Evolutionary conservation across 208 protist species (phyloP).

Genomic region (Crithidia acanthocephali): DNA sequence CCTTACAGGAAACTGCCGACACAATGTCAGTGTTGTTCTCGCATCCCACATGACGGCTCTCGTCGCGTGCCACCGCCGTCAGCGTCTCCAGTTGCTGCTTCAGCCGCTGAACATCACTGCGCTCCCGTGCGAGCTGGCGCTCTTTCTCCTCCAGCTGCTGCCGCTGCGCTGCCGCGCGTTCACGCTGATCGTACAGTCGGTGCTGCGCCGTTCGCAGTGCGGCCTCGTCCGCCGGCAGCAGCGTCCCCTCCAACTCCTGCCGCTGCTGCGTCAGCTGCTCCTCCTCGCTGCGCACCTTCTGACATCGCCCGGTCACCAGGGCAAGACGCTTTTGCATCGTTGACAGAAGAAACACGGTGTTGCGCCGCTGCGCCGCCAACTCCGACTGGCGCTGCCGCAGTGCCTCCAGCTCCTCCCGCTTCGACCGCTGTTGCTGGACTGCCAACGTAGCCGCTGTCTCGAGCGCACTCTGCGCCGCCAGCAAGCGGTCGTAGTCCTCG

Average conservation of each 20-base stretch:
- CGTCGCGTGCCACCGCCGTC: neutral
- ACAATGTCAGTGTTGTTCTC: neutral
- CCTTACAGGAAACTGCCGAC: neutral
- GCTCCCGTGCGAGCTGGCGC: conserved; percentile 5
- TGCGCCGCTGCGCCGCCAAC: conserved; percentile 30
- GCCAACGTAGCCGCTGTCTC: conserved; percentile 31
- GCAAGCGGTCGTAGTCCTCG: conserved; percentile 31
- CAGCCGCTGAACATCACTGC: conserved; percentile 24
- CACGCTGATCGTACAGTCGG: conserved; percentile 14
- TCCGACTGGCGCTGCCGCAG: conserved; percentile 12
- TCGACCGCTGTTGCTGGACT: conserved; percentile 22
- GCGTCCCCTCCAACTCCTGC: conserved; percentile 18
- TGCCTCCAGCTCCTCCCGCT: conserved; percentile 27
- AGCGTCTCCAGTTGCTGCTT: conserved; percentile 4
- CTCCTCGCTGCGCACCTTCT: neutral
- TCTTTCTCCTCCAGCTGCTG: conserved; percentile 11
- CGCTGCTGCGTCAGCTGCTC: neutral
- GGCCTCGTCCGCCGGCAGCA: conserved; percentile 12
- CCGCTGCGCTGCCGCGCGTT: neutral
- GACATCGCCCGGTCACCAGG: neutral
- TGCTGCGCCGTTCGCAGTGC: conserved; percentile 13
- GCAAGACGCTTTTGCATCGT: conserved; percentile 20
- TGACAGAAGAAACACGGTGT: conserved; percentile 13
- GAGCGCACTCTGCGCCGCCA: conserved; percentile 36
- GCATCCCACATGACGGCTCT: neutral